Conservation (phyloP, 2,329 filamentous ascomycete species). For the Pseudopithomyces maydicus region DNA sequence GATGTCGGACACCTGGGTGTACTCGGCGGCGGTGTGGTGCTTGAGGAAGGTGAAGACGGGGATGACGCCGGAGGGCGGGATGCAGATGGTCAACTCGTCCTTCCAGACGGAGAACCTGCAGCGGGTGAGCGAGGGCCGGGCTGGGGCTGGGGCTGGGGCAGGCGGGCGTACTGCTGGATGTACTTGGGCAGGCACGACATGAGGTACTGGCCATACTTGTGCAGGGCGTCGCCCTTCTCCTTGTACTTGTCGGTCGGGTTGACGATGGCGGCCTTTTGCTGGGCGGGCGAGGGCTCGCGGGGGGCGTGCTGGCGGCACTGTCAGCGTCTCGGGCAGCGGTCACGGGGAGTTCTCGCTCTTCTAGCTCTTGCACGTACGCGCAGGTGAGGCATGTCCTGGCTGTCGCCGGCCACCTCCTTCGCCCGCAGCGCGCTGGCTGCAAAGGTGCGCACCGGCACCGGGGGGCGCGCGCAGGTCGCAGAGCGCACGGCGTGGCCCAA, state of each 20-base stretch:
- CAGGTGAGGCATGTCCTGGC: slow-evolving; percentile 53
- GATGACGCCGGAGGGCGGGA: slow-evolving; percentile 83
- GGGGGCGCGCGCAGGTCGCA: slow-evolving; percentile 35
- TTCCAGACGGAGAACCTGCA: slow-evolving; percentile 95
- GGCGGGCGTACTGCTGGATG: slow-evolving; percentile 72
- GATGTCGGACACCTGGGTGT: slow-evolving; percentile 89
- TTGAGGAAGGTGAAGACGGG: slow-evolving; percentile 95
- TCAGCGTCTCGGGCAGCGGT: no score
- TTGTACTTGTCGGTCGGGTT: slow-evolving; percentile 94
- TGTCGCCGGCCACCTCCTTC: slow-evolving; percentile 51
- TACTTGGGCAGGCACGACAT: slow-evolving; percentile 98
- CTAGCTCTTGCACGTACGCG: slow-evolving; percentile 44
- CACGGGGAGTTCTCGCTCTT: no score
- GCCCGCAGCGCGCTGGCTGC: slow-evolving; percentile 47
- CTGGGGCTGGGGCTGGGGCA: neutral
- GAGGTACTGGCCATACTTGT: slow-evolving; percentile 94
- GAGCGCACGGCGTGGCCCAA: slow-evolving; percentile 44
- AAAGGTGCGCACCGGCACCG: slow-evolving; percentile 49
- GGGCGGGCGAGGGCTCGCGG: slow-evolving; percentile 46
- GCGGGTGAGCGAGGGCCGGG: neutral
- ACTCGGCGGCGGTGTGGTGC: slow-evolving; percentile 96
- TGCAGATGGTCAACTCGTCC: slow-evolving; percentile 95
- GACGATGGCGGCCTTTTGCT: slow-evolving; percentile 77
- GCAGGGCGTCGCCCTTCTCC: slow-evolving; percentile 83
- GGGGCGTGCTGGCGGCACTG: slow-evolving; percentile 45